phyloP scores from a whole-genome alignment of 441 rosid species.

The Adansonia madagascariensis region DNA sequence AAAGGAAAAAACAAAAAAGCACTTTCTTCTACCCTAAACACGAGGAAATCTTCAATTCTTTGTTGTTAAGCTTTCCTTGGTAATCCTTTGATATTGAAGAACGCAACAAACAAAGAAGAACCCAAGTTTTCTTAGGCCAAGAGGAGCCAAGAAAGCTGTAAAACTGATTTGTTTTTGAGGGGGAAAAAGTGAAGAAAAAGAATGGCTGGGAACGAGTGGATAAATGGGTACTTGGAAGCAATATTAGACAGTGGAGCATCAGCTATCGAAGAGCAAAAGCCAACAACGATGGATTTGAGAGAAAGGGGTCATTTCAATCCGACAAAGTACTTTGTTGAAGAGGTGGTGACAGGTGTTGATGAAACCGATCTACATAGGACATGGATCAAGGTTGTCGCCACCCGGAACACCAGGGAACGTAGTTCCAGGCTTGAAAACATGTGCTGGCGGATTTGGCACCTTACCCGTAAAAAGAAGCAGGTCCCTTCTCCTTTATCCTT shows the following conservation, averaged over 20 bases:
- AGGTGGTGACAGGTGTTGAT: slow-evolving; percentile 90
- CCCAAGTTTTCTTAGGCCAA: slow-evolving; percentile 10
- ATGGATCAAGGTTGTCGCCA: slow-evolving; percentile 96
- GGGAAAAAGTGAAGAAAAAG: not conserved
- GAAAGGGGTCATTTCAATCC: slow-evolving; percentile 78
- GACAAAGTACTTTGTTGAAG: slow-evolving; percentile 88
- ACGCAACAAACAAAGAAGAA: not conserved
- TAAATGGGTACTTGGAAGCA: slow-evolving; percentile 93
- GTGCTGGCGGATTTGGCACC: slow-evolving; percentile 99
- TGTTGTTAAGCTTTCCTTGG: not conserved
- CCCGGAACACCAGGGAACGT: slow-evolving; percentile 88
- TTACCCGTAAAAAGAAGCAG: slow-evolving; percentile 98
- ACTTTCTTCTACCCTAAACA: not conserved
- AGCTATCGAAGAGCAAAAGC: slow-evolving; percentile 66
- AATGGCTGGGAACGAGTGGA: slow-evolving; percentile 99
- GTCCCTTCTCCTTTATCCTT: slow-evolving; percentile 33
- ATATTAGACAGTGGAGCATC: slow-evolving; percentile 75
- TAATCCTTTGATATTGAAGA: not conserved
- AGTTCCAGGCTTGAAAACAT: slow-evolving; percentile 95
- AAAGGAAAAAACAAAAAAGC: not conserved
- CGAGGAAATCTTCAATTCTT: not conserved
- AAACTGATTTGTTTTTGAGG: not conserved
- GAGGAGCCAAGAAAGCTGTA: not conserved
- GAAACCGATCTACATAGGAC: slow-evolving; percentile 89
- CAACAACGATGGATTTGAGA: slow-evolving; percentile 43